phyloP scores from a whole-genome alignment of 257 asterid genomes.

The Solanum paucissectum region DNA sequence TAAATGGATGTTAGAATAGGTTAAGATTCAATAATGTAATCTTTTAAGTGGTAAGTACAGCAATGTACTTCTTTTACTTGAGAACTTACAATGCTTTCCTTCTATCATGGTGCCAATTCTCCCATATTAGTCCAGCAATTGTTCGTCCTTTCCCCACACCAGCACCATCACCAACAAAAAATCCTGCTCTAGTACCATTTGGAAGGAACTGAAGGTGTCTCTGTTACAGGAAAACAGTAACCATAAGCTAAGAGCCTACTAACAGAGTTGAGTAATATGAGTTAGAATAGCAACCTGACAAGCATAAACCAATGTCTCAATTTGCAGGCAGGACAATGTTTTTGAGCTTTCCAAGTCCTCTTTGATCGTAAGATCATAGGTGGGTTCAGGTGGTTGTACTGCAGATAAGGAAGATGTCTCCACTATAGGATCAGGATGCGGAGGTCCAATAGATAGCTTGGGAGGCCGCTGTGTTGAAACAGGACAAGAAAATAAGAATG shows the following conservation, averaged over 20 bases:
- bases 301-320: conserved; percentile 94
- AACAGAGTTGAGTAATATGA: background rate
- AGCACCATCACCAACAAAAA: conserved; percentile 99
- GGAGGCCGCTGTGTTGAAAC: conserved; percentile 65
- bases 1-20: background rate
- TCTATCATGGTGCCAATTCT: conserved; percentile 89
- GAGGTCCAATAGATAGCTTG: conserved; percentile 77
- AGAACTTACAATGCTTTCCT: conserved; percentile 77
- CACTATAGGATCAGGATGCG: conserved; percentile 95
- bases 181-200: conserved; percentile 83
- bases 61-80: background rate
- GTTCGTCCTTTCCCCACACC: conserved; percentile 99
- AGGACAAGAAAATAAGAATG: conserved; percentile 6
- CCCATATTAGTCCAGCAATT: conserved; percentile 96
- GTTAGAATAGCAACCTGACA: conserved; percentile 59
- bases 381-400: conserved; percentile 95
- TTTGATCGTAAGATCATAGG: conserved; percentile 62
- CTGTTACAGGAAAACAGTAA: conserved; percentile 31
- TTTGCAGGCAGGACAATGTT: conserved; percentile 88
- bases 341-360: conserved; percentile 69
- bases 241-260: conserved; percentile 7
- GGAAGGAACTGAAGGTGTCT: conserved; percentile 94
- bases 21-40: background rate
- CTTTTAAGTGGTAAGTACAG: background rate
- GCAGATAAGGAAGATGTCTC: conserved; percentile 95